Percentiles rank a stretch among this genome's conserved stretches.
Conservation (phyloP, 257 asterid genomes). For the Apocynum venetum region DNA sequence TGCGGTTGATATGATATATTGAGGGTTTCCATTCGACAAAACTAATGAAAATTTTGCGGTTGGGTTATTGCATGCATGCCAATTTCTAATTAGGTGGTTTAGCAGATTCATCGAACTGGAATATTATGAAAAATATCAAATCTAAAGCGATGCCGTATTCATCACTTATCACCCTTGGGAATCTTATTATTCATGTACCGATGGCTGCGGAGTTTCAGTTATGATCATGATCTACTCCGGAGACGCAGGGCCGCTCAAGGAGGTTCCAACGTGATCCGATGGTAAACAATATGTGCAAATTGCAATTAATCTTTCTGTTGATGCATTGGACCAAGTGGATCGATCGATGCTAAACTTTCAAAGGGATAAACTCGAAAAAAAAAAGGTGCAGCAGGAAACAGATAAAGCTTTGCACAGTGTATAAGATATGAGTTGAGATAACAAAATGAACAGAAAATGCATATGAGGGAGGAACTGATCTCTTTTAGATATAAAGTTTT, state of each 20-base stretch:
- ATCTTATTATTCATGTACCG: too few relatives aligned
- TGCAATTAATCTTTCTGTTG: too few relatives aligned
- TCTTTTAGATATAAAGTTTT: slow-evolving; percentile 3
- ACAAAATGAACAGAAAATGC: slow-evolving; percentile 3
- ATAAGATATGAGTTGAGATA: too few relatives aligned
- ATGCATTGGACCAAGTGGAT: too few relatives aligned
- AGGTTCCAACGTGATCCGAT: too few relatives aligned
- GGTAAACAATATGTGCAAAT: too few relatives aligned
- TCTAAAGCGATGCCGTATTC: not conserved
- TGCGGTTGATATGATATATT: not conserved
- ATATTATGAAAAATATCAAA: not conserved
- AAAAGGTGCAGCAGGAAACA: not conserved
- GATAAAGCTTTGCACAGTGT: not conserved
- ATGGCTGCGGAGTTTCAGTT: too few relatives aligned
- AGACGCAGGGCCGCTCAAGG: too few relatives aligned
- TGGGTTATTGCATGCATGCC: not conserved
- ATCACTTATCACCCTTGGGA: not conserved
- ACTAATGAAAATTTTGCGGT: not conserved
- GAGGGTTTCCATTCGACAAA: too few relatives aligned
- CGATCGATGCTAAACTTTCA: too few relatives aligned
- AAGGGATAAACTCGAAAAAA: too few relatives aligned
- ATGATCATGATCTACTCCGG: too few relatives aligned
- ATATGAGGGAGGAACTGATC: not conserved
- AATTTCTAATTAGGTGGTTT: not conserved
- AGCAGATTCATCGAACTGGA: not conserved